phyloP scores from a whole-genome alignment of 1,284 basidiomycete species.

The Cutaneotrichosporon sp. region DNA sequence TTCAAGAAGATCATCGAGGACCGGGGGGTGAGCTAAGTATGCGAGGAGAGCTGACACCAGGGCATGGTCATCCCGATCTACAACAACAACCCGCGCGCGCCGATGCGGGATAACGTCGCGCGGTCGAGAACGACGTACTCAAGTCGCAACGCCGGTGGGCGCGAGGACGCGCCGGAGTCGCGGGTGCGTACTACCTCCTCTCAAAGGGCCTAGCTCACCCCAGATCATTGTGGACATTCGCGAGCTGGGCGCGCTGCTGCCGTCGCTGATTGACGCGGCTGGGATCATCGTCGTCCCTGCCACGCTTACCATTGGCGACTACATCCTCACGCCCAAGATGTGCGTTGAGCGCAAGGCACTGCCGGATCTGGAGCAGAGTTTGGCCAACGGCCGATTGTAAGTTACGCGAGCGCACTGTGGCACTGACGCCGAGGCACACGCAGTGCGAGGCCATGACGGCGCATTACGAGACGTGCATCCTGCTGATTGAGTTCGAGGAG shows the following conservation, averaged over 20 bases:
- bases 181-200: slow-evolving; percentile 52
- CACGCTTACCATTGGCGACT: slow-evolving; percentile 91
- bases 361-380: slow-evolving; percentile 82
- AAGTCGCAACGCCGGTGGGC: slow-evolving; percentile 79
- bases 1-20: slow-evolving; percentile 92
- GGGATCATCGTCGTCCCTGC: slow-evolving; percentile 77
- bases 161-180: slow-evolving; percentile 61
- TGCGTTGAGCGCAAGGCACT: slow-evolving; percentile 95
- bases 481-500: slow-evolving; percentile 98
- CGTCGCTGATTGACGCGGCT: slow-evolving; percentile 81
- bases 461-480: slow-evolving; percentile 87
- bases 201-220: not conserved
- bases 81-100: slow-evolving; percentile 65
- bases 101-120: slow-evolving; percentile 53
- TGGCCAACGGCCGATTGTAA: slow-evolving; percentile 87
- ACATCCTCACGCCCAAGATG: slow-evolving; percentile 90
- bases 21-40: slow-evolving; percentile 61
- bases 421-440: slow-evolving; percentile 62
- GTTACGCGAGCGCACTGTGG: slow-evolving; percentile 39
- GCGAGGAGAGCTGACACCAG: slow-evolving; percentile 47
- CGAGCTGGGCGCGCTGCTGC: slow-evolving; percentile 89
- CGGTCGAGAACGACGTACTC: slow-evolving; percentile 76
- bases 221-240: slow-evolving; percentile 94
- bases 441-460: slow-evolving; percentile 97
- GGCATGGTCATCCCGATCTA: slow-evolving; percentile 85